Evolutionary conservation across 2,329 filamentous ascomycete species (phyloP).

Genomic region (Karstenula rhodostoma): DNA sequence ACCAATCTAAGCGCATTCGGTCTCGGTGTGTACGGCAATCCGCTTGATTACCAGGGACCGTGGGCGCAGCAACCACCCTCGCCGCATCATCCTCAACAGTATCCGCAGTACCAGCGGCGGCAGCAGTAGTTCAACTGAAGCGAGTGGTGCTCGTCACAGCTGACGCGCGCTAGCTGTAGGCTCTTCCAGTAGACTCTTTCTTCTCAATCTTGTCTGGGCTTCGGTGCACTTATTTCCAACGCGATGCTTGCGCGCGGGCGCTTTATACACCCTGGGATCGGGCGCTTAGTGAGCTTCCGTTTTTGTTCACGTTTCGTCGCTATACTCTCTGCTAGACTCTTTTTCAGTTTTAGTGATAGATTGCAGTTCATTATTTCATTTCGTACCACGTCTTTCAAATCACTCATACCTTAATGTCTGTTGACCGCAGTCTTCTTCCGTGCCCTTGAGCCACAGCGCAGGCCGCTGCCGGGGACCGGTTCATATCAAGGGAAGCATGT

Average conservation of each 20-base stretch:
- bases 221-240: not conserved
- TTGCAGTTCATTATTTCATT: not conserved
- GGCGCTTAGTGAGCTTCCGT: not conserved
- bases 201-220: not conserved
- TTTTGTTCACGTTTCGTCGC: not conserved
- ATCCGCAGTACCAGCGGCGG: slow-evolving; percentile 8
- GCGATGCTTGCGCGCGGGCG: not conserved
- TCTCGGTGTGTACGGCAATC: slow-evolving; percentile 14
- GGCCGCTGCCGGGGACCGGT: not conserved
- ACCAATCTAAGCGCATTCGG: not conserved
- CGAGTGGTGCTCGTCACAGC: not conserved
- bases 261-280: slow-evolving; percentile 2
- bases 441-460: not conserved
- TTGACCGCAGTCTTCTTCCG: not conserved
- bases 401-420: not conserved
- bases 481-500: not conserved
- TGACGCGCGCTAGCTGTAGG: not conserved
- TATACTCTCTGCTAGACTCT: not conserved
- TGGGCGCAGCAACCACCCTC: slow-evolving; percentile 5
- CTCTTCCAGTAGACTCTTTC: slow-evolving; percentile 1
- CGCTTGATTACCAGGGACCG: slow-evolving; percentile 14
- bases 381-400: not conserved
- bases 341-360: not conserved
- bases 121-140: slow-evolving; percentile 8
- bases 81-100: slow-evolving; percentile 4